Evolutionary conservation across 768 basidiomycete species (phyloP), one percentile per base, ranked within the genome.

Genomic region (Kwoniella botswanensis): DNA sequence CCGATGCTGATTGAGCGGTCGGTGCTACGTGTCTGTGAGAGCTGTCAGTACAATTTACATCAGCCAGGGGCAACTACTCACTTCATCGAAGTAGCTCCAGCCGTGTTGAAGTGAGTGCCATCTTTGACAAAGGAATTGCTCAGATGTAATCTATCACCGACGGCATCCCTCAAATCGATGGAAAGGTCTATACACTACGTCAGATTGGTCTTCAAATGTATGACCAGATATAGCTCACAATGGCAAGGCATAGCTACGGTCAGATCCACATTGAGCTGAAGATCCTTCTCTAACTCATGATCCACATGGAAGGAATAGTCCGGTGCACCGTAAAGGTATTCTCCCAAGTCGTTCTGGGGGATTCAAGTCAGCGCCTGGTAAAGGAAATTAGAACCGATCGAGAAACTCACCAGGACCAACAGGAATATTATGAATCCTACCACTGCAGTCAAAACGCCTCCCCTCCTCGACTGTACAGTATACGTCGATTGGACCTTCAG

Each of bases 291-390:
- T 44, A 86, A 84, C 66, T 88, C 87, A 42, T 84, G 84, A 80
- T 98, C 95, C 63, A 99, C 90, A 73, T 89, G 90, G 84, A 98
- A 99, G 79, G 91, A 90, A 76, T 90, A 90, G 79, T 93, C 91
- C 7, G 93, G 91, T 88, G 94, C 95, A 55, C 96, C 96, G 88
- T 92, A 98, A 43, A 98, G 85, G 79, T 89, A 98, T 81, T 98
- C 95, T 60, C 90, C 90, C 54, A 95, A 84, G 78, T 98, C 95
- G 76, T 96, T 95, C 71, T 78, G 63, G 2, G 21, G 21, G 11
- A 4, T 22, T 66, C 7, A 17, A 41, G 22, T 22, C 10, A 29
- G 26, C 41, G 46, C 13, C 6, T 58, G 57, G 1, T 9, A 35
- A 13, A 17, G 57, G 10, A 58, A 17, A 1, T 29, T 58, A 13